Percentiles rank a stretch among this genome's conserved stretches.
Conservation (phyloP, 176 grass and related monocot species). For the Sorghum bicolor region Sorghum_bicolor_NCBIv3 NC_012873.2:66452001-66452500, state of each 20-base stretch:
- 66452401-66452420: neutral
- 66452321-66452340: neutral
- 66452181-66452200: neutral
- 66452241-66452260: neutral
- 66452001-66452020: neutral
- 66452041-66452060: constrained; percentile 31
- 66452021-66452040: neutral
- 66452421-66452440: neutral
- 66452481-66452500: no score
- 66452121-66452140: constrained; percentile 6
- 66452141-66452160: neutral
- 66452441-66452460: neutral
- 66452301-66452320: neutral
- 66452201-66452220: neutral
- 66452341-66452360: neutral
- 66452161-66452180: neutral
- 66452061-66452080: neutral
- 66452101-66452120: constrained; percentile 1
- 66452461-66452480: neutral
- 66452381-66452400: neutral
- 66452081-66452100: constrained; percentile 17
- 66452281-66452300: neutral
- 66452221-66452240: neutral
- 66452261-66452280: neutral
- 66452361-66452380: neutral